Evolutionary conservation across 805 yeast species (phyloP), one percentile per base, ranked within the genome.

Genomic region (Spathaspora sp.): DNA sequence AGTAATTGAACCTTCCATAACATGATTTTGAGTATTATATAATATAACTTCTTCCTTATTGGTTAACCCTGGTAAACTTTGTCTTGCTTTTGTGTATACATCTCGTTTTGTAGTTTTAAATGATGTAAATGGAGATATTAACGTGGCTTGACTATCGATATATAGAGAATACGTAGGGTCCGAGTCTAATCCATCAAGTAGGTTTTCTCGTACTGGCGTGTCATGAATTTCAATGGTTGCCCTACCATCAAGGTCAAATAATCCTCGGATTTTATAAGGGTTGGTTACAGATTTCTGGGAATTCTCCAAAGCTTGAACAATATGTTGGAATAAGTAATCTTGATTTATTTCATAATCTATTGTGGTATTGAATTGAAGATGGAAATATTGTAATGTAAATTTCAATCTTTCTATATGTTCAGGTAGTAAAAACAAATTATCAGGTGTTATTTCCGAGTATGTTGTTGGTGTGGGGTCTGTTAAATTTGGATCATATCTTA

Each of bases 1-100:
- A 12, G 94, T 83, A 16, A 90, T 84, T 2, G 94, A 82, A 0
- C 96, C 96, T 66, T 93, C 99, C 68, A 85, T 73, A 14, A 90
- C 62, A 52, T 81, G 80, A 7, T 76, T 76, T 0, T 81, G 76
- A 5, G 78, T 66, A 62, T 89, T 89, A 20, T 60, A 54, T 59
- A 80, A 77, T 2, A 93, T 59, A 2, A 93, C 73, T 16, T 90
- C 96, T 61, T 93, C 98, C 23, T 77, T 70, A 3, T 70, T 63
- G 0, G 80, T 55, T 12, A 49, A 23, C 1, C 72, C 70, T 16
- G 78, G 65, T 29, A 81, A 60, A 43, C 68, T 57, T 44, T 89
- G 70, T 52, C 97, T 70, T 0, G 96, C 86, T 2, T 64, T 73
- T 44, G 72, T 78, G 64, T 92, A 91, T 45, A 76, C 81, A 2